These are phyloP conservation scores for Cryptosporidium canis DNA, from an alignment of 169 alveolate species.

Conservation along the genomic window DNA sequence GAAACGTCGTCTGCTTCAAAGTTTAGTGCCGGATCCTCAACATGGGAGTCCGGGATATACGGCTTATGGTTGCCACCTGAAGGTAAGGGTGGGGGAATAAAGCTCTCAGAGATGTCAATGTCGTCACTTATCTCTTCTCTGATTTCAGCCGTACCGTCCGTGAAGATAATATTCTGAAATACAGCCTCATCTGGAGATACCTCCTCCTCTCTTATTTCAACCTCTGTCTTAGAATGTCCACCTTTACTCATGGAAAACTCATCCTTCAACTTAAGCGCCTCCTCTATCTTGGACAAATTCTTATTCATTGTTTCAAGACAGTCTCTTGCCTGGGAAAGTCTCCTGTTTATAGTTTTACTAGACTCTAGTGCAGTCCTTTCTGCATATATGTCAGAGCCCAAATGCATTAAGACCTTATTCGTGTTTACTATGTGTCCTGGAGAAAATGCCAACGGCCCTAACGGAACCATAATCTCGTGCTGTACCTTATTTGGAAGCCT, in stretches of 20 bases:
- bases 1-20: background rate
- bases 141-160: slow-evolving; percentile 43
- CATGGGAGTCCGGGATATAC: slow-evolving; percentile 28
- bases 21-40: background rate
- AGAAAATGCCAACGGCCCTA: slow-evolving; percentile 64
- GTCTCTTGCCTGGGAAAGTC: slow-evolving; percentile 33
- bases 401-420: slow-evolving; percentile 45
- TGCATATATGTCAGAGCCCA: slow-evolving; percentile 48
- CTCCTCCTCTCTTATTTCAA: background rate
- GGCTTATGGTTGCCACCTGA: background rate
- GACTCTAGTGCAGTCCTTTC: slow-evolving; percentile 49
- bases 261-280: slow-evolving; percentile 22
- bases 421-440: slow-evolving; percentile 48
- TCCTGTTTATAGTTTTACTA: slow-evolving; percentile 23
- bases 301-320: slow-evolving; percentile 39
- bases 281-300: slow-evolving; percentile 11
- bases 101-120: background rate
- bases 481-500: slow-evolving; percentile 35
- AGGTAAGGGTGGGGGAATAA: slow-evolving; percentile 41
- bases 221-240: background rate
- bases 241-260: background rate
- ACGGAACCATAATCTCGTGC: slow-evolving; percentile 68
- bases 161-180: background rate
- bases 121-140: slow-evolving; percentile 51
- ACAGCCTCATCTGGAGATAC: background rate